A percentile compares a stretch with the other conserved stretches of the same genome.
phyloP scores from a whole-genome alignment of 345 rosid species.

The Isatis tinctoria region DNA sequence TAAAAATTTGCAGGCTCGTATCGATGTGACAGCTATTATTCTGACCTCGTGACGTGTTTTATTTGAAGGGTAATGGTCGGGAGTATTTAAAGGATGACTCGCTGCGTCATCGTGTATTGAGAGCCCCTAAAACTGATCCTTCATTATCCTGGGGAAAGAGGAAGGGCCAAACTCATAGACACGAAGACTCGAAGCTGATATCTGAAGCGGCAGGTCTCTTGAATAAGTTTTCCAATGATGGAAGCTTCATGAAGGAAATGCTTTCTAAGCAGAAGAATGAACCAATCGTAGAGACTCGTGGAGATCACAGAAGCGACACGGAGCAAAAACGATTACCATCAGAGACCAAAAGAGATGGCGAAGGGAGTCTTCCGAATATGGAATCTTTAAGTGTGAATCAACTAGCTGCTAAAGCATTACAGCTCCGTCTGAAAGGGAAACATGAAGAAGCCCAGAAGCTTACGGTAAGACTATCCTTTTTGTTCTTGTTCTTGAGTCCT shows the following conservation, averaged over 20 bases:
- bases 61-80: constrained; percentile 30
- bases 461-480: constrained; percentile 41
- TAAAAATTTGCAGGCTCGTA: not conserved
- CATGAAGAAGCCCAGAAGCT: constrained; percentile 79
- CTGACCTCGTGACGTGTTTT: not conserved
- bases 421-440: constrained; percentile 86
- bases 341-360: constrained; percentile 27
- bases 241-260: constrained; percentile 64
- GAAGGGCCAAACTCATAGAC: constrained; percentile 38
- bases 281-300: constrained; percentile 27
- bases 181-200: constrained; percentile 49
- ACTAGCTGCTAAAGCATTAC: constrained; percentile 85
- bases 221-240: constrained; percentile 75
- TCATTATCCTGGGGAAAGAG: constrained; percentile 76
- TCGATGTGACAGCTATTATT: not conserved
- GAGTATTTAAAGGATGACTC: constrained; percentile 68
- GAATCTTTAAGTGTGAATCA: constrained; percentile 66
- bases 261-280: constrained; percentile 37
- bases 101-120: constrained; percentile 50
- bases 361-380: constrained; percentile 21
- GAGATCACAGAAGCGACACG: constrained; percentile 26
- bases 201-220: constrained; percentile 56
- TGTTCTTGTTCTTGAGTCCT: not conserved
- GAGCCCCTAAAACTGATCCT: constrained; percentile 61
- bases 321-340: constrained; percentile 16